Base-by-base conservation (phyloP, 2,329 filamentous ascomycete species). In the Podosphaera fusca region DNA sequence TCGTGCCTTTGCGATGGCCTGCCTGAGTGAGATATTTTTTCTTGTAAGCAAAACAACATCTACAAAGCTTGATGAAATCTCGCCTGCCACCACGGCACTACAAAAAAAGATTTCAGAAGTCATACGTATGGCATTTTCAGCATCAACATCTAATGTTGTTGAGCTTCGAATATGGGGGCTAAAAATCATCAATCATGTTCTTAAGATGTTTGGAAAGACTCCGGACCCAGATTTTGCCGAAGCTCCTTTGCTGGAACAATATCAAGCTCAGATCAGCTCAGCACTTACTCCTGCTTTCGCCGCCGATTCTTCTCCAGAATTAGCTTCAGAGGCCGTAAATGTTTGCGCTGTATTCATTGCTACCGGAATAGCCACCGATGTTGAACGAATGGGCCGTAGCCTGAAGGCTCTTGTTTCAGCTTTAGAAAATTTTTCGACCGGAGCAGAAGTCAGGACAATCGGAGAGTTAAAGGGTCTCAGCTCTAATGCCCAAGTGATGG, bases 271-370 rank as follows among this genome's bases (percentile, higher is more conserved):
- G 67, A 98, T 98, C 67, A 89, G 89, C 64, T 96, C 92, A 21
- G 92, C 92, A 0, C 75, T 98, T 60, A 98, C 94, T 0, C 92
- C 92, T 2, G 94, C 92, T 0, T 98, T 98, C 70, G 89, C 92
- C 0, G 84, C 83, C 2, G 92, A 98, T 68, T 98, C 92, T 0
- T 95, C 90, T 0, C 89, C 94, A 0, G 92, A 98, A 68, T 75
- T 98, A 14, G 94, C 92, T 6, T 89, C 92, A 0, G 90, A 95
- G 67, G 92, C 94, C 14, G 87, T 98, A 61, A 94, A 94, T 64
- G 92, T 98, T 5, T 98, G 92, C 65, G 92, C 90, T n/a, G 88
- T 86, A 1, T 98, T 98, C 70, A 94, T 98, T 65, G 85, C 90
- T 0, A 95, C 90, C 0, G 92, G 92, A 12, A 96, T 98, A 57